phyloP scores from a whole-genome alignment of 345 rosid genomes.

The Diplotaxis tenuifolia region DNA sequence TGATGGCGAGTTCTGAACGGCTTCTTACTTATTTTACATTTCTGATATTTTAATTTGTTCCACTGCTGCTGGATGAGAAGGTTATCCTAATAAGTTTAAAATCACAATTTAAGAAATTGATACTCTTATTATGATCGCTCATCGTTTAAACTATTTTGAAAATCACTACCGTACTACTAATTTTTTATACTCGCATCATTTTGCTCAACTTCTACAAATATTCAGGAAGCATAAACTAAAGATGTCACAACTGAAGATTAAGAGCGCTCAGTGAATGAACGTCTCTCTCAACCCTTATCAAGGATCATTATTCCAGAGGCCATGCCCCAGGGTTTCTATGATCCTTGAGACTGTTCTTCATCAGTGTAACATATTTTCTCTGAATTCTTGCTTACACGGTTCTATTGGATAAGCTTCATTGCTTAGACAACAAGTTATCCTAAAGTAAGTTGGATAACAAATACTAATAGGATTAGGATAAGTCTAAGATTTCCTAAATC shows the following conservation, averaged over 20 bases:
- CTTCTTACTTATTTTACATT: background rate
- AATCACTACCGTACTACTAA: background rate
- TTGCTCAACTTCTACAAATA: conserved; percentile 13
- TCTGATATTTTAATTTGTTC: background rate
- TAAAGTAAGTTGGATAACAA: too few relatives aligned
- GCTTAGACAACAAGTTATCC: too few relatives aligned
- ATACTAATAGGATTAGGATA: too few relatives aligned
- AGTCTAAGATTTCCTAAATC: too few relatives aligned
- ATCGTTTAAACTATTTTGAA: conserved; percentile 28
- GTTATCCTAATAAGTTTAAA: background rate
- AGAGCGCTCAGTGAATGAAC: conserved; percentile 86
- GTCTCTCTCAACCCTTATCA: conserved; percentile 87
- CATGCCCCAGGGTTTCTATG: conserved; percentile 63
- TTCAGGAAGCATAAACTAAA: conserved; percentile 89
- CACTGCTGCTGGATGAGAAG: background rate
- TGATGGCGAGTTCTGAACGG: background rate
- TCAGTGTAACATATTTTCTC: conserved; percentile 12
- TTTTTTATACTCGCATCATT: conserved; percentile 3
- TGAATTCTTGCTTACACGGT: conserved; percentile 35
- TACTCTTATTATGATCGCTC: background rate
- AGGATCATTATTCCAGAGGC: conserved; percentile 97
- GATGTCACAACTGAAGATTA: conserved; percentile 89
- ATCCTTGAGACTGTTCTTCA: conserved; percentile 16
- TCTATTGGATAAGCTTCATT: too few relatives aligned
- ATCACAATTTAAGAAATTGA: background rate